Evolutionary conservation across 352 stramenopile species (phyloP).

Genomic region (Globisporangium cylindrosporum): DNA sequence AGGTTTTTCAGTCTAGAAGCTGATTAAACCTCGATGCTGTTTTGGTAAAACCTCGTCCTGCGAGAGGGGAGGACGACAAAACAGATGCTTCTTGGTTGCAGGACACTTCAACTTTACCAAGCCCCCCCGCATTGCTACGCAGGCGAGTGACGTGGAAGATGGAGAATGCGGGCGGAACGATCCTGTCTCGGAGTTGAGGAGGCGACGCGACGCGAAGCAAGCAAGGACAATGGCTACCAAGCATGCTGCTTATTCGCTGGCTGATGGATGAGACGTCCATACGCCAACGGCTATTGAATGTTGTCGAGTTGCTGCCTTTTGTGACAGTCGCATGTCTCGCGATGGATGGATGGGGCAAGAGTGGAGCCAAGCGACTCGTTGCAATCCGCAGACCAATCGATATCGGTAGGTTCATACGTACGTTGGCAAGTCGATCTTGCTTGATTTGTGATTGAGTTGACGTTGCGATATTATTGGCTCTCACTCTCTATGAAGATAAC

Average conservation of each 20-base stretch:
- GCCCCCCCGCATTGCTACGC: background rate
- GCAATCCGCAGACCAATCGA: no score
- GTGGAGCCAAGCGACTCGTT: background rate
- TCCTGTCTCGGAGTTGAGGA: background rate
- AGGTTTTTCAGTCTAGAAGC: background rate
- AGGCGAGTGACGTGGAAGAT: background rate
- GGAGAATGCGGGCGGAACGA: background rate
- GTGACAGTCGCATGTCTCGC: background rate
- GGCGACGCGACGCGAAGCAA: no score
- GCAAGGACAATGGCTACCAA: background rate
- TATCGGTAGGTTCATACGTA: background rate
- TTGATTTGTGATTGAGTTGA: constrained; percentile 2
- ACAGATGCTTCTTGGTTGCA: background rate
- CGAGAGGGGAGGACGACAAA: constrained; percentile 1
- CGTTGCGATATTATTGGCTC: background rate
- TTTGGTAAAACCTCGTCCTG: constrained; percentile 1
- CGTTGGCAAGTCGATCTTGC: background rate
- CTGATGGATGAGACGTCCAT: background rate
- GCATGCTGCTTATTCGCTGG: background rate
- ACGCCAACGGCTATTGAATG: background rate
- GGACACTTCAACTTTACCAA: constrained; percentile 2
- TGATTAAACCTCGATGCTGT: constrained; percentile 6
- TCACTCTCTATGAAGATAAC: constrained; percentile 7
- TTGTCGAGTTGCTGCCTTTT: background rate
- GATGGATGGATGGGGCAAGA: background rate